Evolutionary conservation across 768 basidiomycete genomes (phyloP).

Genomic region (Boletales sp.): DNA sequence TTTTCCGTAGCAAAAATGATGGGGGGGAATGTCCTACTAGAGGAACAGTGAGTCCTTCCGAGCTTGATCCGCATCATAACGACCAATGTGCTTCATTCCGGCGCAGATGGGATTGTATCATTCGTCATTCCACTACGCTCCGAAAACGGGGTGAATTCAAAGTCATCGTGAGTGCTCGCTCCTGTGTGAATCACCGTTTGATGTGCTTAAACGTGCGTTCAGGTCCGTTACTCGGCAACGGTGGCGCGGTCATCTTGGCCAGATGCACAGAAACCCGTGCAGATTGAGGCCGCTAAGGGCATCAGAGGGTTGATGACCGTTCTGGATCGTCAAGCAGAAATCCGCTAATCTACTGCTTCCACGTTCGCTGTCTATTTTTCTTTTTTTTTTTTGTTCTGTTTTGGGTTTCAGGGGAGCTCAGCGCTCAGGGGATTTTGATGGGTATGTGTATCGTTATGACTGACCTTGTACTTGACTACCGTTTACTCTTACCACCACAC

Average conservation of each 20-base stretch:
- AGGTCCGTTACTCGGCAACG: slow-evolving; percentile 35
- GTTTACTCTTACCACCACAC: slow-evolving; percentile 10
- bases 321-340: slow-evolving; percentile 29
- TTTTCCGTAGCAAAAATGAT: slow-evolving; percentile 31
- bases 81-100: slow-evolving; percentile 12
- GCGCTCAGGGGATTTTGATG: slow-evolving; percentile 3
- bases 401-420: slow-evolving; percentile 16
- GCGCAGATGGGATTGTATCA: slow-evolving; percentile 36
- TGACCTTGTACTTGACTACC: not conserved
- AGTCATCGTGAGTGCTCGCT: slow-evolving; percentile 27
- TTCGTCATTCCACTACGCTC: slow-evolving; percentile 29
- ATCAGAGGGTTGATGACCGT: slow-evolving; percentile 37
- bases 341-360: slow-evolving; percentile 16
- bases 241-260: slow-evolving; percentile 34
- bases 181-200: slow-evolving; percentile 4
- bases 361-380: not conserved
- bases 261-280: slow-evolving; percentile 36
- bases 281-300: slow-evolving; percentile 33
- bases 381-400: slow-evolving; percentile 2
- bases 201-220: slow-evolving; percentile 10
- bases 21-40: slow-evolving; percentile 36
- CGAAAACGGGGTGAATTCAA: slow-evolving; percentile 32
- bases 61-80: slow-evolving; percentile 13
- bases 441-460: slow-evolving; percentile 21
- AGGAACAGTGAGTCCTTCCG: slow-evolving; percentile 31